Percentiles rank a stretch among this genome's conserved stretches.
These are phyloP conservation scores for Stachybotrys chartarum DNA, from an alignment of 2,329 filamentous ascomycete genomes.

Conservation along the genomic window DNA sequence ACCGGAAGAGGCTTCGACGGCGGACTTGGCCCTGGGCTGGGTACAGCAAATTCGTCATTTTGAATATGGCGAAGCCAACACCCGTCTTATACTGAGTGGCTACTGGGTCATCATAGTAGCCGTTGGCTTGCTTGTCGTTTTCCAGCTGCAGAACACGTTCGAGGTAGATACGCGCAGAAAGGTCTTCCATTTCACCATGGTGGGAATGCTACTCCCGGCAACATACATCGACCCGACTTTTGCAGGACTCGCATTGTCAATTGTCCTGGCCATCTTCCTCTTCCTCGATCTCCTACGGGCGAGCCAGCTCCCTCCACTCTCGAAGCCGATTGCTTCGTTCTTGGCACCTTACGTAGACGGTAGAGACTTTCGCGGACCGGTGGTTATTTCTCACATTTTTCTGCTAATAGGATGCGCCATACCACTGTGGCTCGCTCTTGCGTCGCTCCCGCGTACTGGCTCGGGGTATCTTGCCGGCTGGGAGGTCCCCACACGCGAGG, in stretches of 20 bases:
- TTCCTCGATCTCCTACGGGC: conserved; percentile 84
- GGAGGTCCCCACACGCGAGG: conserved; percentile 67
- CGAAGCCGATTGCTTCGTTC: conserved; percentile 77
- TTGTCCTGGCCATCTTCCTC: conserved; percentile 78
- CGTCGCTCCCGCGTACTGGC: conserved; percentile 54
- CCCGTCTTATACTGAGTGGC: conserved; percentile 64
- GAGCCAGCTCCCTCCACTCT: conserved; percentile 84
- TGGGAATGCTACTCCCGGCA: conserved; percentile 85
- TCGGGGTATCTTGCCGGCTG: conserved; percentile 57
- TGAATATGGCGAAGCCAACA: conserved; percentile 68
- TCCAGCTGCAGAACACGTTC: conserved; percentile 66
- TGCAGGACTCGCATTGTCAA: conserved; percentile 67
- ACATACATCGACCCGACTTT: conserved; percentile 83
- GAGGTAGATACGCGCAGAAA: conserved; percentile 96
- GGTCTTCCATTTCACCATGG: conserved; percentile 98
- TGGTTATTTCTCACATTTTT: conserved; percentile 95
- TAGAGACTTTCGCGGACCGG: conserved; percentile 82
- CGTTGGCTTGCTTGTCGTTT: conserved; percentile 66
- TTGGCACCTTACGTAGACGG: conserved; percentile 92
- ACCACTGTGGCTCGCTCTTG: conserved; percentile 83
- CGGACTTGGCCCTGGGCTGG: conserved; percentile 47
- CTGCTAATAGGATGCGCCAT: conserved; percentile 91
- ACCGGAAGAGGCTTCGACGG: conserved; percentile 16
- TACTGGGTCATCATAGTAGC: conserved; percentile 70
- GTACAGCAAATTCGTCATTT: conserved; percentile 57